Percentiles rank a stretch among this genome's conserved stretches.
These are phyloP conservation scores for Sindora glabra DNA, from an alignment of 306 rosid species.

Conservation along the genomic window DNA sequence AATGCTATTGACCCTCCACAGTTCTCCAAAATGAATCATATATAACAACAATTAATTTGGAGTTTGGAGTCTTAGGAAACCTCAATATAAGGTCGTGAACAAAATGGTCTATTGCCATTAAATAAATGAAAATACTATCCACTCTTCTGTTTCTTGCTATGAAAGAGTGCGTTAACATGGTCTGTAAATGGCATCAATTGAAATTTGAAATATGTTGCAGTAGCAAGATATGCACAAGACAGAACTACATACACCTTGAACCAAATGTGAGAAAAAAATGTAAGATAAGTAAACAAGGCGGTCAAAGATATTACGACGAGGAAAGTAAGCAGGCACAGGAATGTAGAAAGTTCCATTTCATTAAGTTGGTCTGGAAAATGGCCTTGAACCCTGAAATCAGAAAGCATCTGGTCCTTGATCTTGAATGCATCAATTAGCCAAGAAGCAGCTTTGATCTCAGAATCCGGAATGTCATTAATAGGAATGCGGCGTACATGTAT, in stretches of 20 bases:
- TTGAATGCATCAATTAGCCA: conserved; percentile 67
- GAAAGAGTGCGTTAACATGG: conserved; percentile 34
- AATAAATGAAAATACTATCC: conserved; percentile 10
- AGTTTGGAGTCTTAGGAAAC: too few relatives aligned
- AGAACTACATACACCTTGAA: conserved; percentile 61
- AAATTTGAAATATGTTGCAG: conserved; percentile 49
- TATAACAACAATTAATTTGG: conserved; percentile 2
- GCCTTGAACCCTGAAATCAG: conserved; percentile 49
- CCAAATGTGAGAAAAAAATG: conserved; percentile 60
- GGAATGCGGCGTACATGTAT: conserved; percentile 65
- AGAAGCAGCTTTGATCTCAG: conserved; percentile 47
- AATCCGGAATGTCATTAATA: conserved; percentile 45
- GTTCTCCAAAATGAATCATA: background rate
- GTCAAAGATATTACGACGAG: conserved; percentile 41
- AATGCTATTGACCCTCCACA: background rate
- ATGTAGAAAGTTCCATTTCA: conserved; percentile 48
- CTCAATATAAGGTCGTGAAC: conserved; percentile 14
- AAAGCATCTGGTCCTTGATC: conserved; percentile 41
- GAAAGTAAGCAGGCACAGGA: conserved; percentile 45
- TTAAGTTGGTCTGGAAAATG: conserved; percentile 50
- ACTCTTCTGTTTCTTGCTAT: conserved; percentile 31
- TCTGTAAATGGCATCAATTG: conserved; percentile 41
- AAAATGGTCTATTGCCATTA: conserved; percentile 11
- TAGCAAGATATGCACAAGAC: conserved; percentile 76
- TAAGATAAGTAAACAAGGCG: conserved; percentile 44